Base-by-base conservation (phyloP, 192 early-diverging fungal species). In the Pilobolus umbonatus region DNA sequence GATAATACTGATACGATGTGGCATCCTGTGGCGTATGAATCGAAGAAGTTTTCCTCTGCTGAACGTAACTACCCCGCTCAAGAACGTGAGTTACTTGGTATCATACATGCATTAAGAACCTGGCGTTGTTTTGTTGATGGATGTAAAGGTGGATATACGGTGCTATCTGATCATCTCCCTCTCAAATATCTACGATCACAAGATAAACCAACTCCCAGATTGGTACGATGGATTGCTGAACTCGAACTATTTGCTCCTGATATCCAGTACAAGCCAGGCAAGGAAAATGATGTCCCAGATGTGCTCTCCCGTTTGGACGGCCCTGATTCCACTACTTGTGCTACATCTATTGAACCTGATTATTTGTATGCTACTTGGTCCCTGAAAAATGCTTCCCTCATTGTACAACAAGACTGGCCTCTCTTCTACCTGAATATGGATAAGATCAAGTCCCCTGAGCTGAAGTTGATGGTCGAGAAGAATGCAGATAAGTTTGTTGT, bases 1-100 rank as follows among this genome's bases (percentile, higher is more conserved):
- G 5, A 2, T 39, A 4, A 24, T 43, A 28, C 26, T 29, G 24
- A 43, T 22, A 31, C 22, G 3, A 28, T 9, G 2, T 48, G 24
- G 25, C 47, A 52, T 17, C 72, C 72, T 0, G 30, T 69, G 0
- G 72, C 67, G 1, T 74, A 54, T 51, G 65, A 68, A 51, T 69
- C 67, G 6, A 51, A 61, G 34, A 74, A 74, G 22, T 48, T 67
- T 30, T 49, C 43, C 4, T 19, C 42, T 15, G 68, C 60, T 54
- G 26, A 65, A 65, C 17, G 50, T 22, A 62, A 67, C 11, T 67
- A 70, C 28, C 62, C 65, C 12, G 46, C 57, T n/a, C 57, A 60
- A 49, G 32, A 60, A 38, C 12, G 47, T 22, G 57, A 60, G 34
- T 24, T 49, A 4, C 19, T 60, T 1, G 46, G 19, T 30, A 49